These are phyloP conservation scores for Persicaria maculosa DNA, from an alignment of 148 eudicot species.

Conservation along the genomic window DNA sequence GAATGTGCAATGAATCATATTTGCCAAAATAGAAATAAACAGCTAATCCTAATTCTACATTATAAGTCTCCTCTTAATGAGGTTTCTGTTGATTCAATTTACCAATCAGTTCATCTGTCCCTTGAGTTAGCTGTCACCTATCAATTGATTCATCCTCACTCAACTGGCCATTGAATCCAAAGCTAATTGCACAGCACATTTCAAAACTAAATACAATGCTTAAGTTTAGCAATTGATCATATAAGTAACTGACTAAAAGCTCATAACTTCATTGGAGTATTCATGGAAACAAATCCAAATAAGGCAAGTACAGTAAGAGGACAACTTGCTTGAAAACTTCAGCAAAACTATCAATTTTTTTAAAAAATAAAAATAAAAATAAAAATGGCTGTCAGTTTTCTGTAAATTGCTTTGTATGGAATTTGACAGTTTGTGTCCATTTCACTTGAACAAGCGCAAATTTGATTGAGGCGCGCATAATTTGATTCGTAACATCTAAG, in stretches of 20 bases:
- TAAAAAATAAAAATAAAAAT: no score
- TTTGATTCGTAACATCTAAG: neutral
- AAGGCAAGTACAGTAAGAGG: neutral
- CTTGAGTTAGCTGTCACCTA: neutral
- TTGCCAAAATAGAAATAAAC: neutral
- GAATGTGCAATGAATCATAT: conserved; percentile 10
- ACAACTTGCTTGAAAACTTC: neutral
- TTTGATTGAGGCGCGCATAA: neutral
- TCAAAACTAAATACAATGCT: neutral
- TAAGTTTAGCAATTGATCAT: neutral
- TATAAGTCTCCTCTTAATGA: neutral
- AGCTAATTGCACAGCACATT: neutral
- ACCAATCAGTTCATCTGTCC: neutral
- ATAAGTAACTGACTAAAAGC: neutral
- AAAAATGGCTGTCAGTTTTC: no score
- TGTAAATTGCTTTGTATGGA: neutral
- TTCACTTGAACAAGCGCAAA: neutral
- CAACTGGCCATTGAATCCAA: neutral
- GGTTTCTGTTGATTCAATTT: neutral
- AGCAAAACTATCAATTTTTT: neutral
- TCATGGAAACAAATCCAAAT: neutral
- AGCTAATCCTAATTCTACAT: neutral
- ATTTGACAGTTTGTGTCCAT: neutral
- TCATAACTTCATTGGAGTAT: neutral
- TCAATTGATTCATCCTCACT: neutral